phyloP scores from a whole-genome alignment of 352 stramenopile genomes.

The Pythium biforme region DNA sequence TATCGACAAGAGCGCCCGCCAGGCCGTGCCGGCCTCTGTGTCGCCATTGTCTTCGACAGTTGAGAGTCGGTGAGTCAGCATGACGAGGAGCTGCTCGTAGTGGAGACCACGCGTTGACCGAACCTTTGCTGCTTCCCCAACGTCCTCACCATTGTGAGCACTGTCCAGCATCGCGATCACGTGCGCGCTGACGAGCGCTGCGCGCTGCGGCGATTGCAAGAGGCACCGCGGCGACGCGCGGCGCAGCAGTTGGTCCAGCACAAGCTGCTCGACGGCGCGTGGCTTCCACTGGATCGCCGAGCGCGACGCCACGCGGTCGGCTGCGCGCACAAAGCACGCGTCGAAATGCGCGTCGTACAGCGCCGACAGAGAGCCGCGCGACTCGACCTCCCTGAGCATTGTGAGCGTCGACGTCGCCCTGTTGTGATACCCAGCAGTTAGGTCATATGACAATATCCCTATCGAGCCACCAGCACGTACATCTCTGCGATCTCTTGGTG shows the following conservation, averaged over 20 bases:
- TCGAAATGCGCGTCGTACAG: conserved; percentile 39
- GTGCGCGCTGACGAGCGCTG: conserved; percentile 2
- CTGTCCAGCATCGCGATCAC: not conserved
- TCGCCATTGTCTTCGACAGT: not conserved
- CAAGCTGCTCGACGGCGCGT: conserved; percentile 28
- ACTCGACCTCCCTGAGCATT: conserved; percentile 31
- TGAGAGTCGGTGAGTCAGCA: not conserved
- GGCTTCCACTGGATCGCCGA: conserved; percentile 41
- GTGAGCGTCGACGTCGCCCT: conserved; percentile 33
- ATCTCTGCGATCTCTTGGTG: not conserved
- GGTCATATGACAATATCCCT: too few species aligned
- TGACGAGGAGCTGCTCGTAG: not conserved
- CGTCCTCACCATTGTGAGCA: not conserved
- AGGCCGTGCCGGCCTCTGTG: not conserved
- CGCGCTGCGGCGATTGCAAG: not conserved
- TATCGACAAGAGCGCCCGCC: not conserved
- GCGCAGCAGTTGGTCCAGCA: conserved; percentile 33
- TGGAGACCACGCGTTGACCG: not conserved
- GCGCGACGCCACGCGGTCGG: conserved; percentile 24
- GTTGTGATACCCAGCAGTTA: too few species aligned
- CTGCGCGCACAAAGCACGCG: conserved; percentile 24
- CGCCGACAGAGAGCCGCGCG: conserved; percentile 8
- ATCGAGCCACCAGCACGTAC: conserved; percentile 23
- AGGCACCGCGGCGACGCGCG: conserved; percentile 13
- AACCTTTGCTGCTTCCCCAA: too few species aligned